Conservation (phyloP, 441 rosid species). For the Corymbia calophylla region DNA sequence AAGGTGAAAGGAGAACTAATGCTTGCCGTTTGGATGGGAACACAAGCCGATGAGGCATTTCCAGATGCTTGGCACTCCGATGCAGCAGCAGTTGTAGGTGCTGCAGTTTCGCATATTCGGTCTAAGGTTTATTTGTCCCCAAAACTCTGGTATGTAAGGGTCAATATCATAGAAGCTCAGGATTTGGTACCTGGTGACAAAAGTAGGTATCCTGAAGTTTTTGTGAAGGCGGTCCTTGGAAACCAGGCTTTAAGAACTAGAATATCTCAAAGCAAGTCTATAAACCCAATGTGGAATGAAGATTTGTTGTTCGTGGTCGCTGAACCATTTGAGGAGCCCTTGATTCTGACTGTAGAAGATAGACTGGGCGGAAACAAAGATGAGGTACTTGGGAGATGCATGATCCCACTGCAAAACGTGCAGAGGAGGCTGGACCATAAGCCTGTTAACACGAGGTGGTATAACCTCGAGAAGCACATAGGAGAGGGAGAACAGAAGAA, state of each 20-base stretch:
- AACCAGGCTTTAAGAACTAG: slow-evolving; percentile 51
- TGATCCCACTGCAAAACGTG: slow-evolving; percentile 37
- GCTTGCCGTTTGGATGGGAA: slow-evolving; percentile 14
- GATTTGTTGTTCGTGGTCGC: slow-evolving; percentile 68
- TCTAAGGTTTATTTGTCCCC: slow-evolving; percentile 69
- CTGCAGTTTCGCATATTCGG: slow-evolving; percentile 34
- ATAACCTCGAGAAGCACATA: slow-evolving; percentile 53
- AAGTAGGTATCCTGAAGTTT: slow-evolving; percentile 56
- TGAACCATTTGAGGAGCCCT: slow-evolving; percentile 64
- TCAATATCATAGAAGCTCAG: slow-evolving; percentile 73
- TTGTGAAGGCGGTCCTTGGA: slow-evolving; percentile 52
- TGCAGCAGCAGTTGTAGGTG: slow-evolving; percentile 47
- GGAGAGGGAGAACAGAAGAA: slow-evolving; percentile 53
- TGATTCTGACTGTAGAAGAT: slow-evolving; percentile 53
- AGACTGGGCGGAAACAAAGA: slow-evolving; percentile 44
- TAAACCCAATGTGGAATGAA: slow-evolving; percentile 79
- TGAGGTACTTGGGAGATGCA: slow-evolving; percentile 41
- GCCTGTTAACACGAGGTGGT: slow-evolving; percentile 52
- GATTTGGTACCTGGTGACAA: slow-evolving; percentile 59
- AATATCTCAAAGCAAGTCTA: slow-evolving; percentile 43
- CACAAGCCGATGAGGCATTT: slow-evolving; percentile 48
- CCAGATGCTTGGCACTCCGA: slow-evolving; percentile 89
- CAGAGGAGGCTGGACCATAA: slow-evolving; percentile 66
- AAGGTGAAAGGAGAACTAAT: slow-evolving; percentile 63
- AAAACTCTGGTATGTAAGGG: slow-evolving; percentile 75